Evolutionary conservation across 2,329 filamentous ascomycete genomes (phyloP).

Genomic region (Alternaria sp.): DNA sequence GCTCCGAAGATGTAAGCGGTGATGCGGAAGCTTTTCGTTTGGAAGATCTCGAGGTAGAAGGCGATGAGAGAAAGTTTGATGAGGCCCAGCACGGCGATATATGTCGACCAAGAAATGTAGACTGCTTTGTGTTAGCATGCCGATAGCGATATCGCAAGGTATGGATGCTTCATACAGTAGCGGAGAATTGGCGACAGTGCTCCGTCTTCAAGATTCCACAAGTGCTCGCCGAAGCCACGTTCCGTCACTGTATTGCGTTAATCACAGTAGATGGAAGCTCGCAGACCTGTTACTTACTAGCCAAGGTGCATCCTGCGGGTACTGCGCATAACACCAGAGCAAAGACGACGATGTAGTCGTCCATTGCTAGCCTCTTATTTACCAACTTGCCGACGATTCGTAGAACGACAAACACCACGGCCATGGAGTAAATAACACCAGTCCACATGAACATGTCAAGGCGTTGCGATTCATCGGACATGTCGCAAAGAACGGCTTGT

Average conservation of each 20-base stretch:
- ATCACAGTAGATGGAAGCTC: background rate
- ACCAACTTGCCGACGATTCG: conserved; percentile 22
- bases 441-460: conserved; percentile 9
- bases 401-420: conserved; percentile 17
- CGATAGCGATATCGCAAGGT: background rate
- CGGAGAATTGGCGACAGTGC: conserved; percentile 16
- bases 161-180: conserved; percentile 8
- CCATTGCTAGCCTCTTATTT: conserved; percentile 18
- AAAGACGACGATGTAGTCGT: conserved; percentile 28
- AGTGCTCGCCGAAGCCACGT: conserved; percentile 33
- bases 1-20: conserved; percentile 21
- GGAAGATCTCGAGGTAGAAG: conserved; percentile 40
- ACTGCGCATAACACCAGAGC: conserved; percentile 24
- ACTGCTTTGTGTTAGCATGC: conserved; percentile 9
- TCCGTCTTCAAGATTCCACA: conserved; percentile 21
- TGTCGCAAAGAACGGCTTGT: conserved; percentile 26
- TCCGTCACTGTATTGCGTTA: conserved; percentile 23
- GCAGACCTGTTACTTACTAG: conserved; percentile 16
- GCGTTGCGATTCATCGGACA: conserved; percentile 20
- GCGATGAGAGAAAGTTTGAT: conserved; percentile 35
- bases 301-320: conserved; percentile 24
- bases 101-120: conserved; percentile 26
- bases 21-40: conserved; percentile 19
- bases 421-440: conserved; percentile 18
- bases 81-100: conserved; percentile 27